Base-by-base conservation (phyloP, 345 rosid genomes). In the Pistacia vera region DNA sequence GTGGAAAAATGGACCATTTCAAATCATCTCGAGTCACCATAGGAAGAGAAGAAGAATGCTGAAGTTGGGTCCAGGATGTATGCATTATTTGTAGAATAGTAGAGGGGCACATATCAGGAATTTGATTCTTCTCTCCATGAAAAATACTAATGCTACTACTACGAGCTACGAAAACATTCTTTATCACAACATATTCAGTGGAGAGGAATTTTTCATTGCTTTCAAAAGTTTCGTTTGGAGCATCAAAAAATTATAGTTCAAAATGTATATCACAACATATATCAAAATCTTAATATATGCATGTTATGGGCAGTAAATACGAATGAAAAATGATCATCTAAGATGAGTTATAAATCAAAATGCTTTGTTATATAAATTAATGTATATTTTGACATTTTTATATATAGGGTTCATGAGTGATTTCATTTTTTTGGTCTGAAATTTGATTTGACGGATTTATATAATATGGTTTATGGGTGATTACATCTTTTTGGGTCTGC, bases 41-140 rank as follows among this genome's bases (percentile, higher is more conserved):
- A 55, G 30, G 49, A 78, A 77, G 75, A 62, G 70, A 74, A 8
- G 12, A 64, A 35, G 14, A 46, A 63, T 63, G 55, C 46, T 56
- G 66, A 56, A 71, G 70, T 68, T 72, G 82, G 77, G 63, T 77
- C 75, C 83, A 80, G 67, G 69, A 38, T 41, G 5, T 58, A 66
- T 8, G 70, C 62, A 14, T 57, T 66, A 14, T 48, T 62, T 72
- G 60, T 14, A 54, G 72, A 71, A 76, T 11, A 64, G 64, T 49
- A 54, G 54, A 67, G 4, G 20, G 5, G n/a, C 74, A 71, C 74
- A 8, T 2, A 1, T 11, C 8, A 36, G 56, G 57, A 66, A 20
- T 57, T 46, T 61, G 74, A 25, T 76, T 38, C 77, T 55, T 38
- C 77, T 55, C 51, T 54, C 35, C 52, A 9, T 20, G 16, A 25